Conservation (phyloP, 1,139 yeast species). For the Zygosaccharomyces pseudobailii region DNA sequence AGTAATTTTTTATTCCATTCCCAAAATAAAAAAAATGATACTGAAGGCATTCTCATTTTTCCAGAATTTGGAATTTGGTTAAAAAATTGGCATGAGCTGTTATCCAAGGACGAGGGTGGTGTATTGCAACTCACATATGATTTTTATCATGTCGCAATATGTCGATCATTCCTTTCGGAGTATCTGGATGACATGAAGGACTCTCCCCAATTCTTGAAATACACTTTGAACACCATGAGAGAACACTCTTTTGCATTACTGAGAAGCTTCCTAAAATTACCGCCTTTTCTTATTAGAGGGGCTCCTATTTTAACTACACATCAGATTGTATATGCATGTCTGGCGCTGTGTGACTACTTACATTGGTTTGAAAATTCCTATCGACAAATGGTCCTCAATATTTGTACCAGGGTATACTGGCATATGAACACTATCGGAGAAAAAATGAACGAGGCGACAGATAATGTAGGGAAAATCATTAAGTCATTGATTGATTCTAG, state of each 20-base stretch:
- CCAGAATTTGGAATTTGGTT: constrained; percentile 41
- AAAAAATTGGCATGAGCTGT: constrained; percentile 39
- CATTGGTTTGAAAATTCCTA: constrained; percentile 36
- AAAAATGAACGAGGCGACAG: constrained; percentile 49
- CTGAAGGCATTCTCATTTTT: constrained; percentile 19
- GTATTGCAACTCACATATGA: constrained; percentile 42
- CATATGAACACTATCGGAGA: constrained; percentile 51
- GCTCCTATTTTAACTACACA: constrained; percentile 47
- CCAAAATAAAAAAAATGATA: neutral
- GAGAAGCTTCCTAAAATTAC: constrained; percentile 41
- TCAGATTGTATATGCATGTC: constrained; percentile 48
- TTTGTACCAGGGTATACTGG: constrained; percentile 51
- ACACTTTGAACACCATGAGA: constrained; percentile 39
- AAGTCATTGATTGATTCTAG: constrained; percentile 45
- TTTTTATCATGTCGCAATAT: constrained; percentile 41
- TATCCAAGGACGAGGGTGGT: constrained; percentile 43
- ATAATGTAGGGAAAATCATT: constrained; percentile 49
- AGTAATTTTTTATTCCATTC: constrained; percentile 8
- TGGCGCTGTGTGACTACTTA: constrained; percentile 45
- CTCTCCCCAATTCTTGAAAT: constrained; percentile 21
- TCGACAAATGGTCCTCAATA: constrained; percentile 38
- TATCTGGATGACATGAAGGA: constrained; percentile 21
- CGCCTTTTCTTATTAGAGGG: constrained; percentile 44
- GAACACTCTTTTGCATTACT: constrained; percentile 41
- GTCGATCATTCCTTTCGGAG: constrained; percentile 37